A percentile compares a stretch with the other conserved stretches of the same genome.
These are phyloP conservation scores for Nemania serpens DNA, from an alignment of 2,329 filamentous ascomycete genomes.

Conservation along the genomic window DNA sequence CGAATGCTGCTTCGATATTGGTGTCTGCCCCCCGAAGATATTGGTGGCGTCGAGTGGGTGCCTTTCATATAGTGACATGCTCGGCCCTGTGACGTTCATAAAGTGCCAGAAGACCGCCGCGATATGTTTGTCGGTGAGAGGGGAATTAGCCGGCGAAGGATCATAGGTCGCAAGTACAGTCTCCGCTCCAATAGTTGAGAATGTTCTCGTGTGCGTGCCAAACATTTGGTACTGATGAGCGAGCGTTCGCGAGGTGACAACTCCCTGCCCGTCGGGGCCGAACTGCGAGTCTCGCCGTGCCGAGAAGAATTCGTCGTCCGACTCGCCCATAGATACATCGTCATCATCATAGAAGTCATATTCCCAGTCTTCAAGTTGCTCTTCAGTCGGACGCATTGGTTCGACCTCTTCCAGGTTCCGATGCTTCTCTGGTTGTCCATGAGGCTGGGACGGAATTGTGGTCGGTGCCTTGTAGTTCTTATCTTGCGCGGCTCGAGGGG, in stretches of 20 bases:
- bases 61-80: conserved; percentile 85
- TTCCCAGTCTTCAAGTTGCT: conserved; percentile 41
- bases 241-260: conserved; percentile 45
- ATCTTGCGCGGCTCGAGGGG: conserved; percentile 25
- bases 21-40: conserved; percentile 63
- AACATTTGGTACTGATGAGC: conserved; percentile 47
- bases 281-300: conserved; percentile 45
- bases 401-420: conserved; percentile 30
- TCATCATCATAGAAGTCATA: conserved; percentile 64
- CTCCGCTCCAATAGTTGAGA: conserved; percentile 53
- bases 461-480: conserved; percentile 22
- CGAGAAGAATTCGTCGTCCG: conserved; percentile 60
- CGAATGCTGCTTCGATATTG: conserved; percentile 66
- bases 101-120: conserved; percentile 90
- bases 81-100: conserved; percentile 83
- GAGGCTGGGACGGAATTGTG: conserved; percentile 22
- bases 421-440: conserved; percentile 27
- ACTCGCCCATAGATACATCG: conserved; percentile 64
- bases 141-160: conserved; percentile 68
- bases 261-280: conserved; percentile 47
- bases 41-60: conserved; percentile 74
- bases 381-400: conserved; percentile 8
- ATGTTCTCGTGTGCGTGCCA: conserved; percentile 54
- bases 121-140: conserved; percentile 79
- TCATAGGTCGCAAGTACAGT: conserved; percentile 67